Conservation (phyloP, 176 grass and related monocot species). For the Bothriochloa decipiens region DNA sequence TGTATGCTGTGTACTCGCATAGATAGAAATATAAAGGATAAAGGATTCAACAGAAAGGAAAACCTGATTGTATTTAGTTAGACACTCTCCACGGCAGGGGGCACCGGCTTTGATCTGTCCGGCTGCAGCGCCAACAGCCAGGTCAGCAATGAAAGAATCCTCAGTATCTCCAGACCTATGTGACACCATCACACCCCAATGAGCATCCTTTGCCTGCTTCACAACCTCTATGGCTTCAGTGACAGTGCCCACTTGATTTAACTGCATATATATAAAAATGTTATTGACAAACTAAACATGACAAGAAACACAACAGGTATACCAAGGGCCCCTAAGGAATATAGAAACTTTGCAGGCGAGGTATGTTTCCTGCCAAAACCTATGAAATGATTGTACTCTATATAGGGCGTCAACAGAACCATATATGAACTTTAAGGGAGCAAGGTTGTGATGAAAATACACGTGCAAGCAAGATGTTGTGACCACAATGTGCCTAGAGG, state of each 20-base stretch:
- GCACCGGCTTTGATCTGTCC: constrained; percentile 96
- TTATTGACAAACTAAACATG: constrained; percentile 1
- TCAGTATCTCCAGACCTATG: constrained; percentile 89
- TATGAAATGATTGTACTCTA: neutral
- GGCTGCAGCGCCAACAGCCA: constrained; percentile 77
- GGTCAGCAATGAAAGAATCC: constrained; percentile 83
- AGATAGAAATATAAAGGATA: constrained; percentile 8
- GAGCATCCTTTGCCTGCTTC: constrained; percentile 93
- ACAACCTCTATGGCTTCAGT: constrained; percentile 97
- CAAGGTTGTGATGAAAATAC: constrained; percentile 10
- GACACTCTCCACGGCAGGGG: constrained; percentile 78
- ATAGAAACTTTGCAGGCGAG: neutral
- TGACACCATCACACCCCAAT: constrained; percentile 90
- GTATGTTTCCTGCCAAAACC: neutral
- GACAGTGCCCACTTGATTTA: constrained; percentile 93
- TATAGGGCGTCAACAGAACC: constrained; percentile 7
- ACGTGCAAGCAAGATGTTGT: constrained; percentile 16
- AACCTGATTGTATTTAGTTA: constrained; percentile 97
- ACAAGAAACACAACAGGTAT: neutral
- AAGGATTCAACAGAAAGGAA: constrained; percentile 30
- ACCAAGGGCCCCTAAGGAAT: neutral
- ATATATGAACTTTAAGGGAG: neutral
- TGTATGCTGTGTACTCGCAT: neutral
- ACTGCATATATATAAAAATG: constrained; percentile 54
- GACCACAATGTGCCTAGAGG: neutral